Conservation (phyloP, 257 asterid species). For the Solanum microdontum region DNA sequence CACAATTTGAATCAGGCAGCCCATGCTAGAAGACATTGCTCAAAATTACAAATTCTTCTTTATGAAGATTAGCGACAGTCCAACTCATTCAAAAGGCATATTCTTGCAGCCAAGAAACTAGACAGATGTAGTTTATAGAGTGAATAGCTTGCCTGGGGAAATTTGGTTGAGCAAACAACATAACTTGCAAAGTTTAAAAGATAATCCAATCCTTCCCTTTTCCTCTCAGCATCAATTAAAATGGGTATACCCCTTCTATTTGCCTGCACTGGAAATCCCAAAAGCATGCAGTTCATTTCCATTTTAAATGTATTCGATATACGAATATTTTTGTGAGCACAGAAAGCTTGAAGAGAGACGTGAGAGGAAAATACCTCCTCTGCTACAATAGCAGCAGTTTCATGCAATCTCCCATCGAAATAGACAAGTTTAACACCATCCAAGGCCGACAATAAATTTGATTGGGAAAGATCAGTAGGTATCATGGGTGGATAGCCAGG, state of each 20-base stretch:
- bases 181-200: slow-evolving; percentile 65
- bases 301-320: neutral
- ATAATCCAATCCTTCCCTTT: slow-evolving; percentile 81
- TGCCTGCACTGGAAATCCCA: slow-evolving; percentile 90
- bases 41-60: neutral
- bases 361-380: slow-evolving; percentile 52
- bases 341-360: neutral
- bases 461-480: slow-evolving; percentile 65
- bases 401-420: slow-evolving; percentile 74
- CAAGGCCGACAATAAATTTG: slow-evolving; percentile 50
- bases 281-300: slow-evolving; percentile 25
- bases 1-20: neutral
- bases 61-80: neutral
- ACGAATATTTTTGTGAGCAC: neutral
- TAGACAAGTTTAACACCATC: slow-evolving; percentile 65
- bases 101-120: slow-evolving; percentile 1
- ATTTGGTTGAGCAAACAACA: slow-evolving; percentile 67
- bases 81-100: neutral
- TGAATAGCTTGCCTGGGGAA: slow-evolving; percentile 72
- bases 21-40: neutral
- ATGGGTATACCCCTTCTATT: slow-evolving; percentile 74
- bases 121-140: neutral
- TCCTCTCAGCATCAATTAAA: slow-evolving; percentile 79
- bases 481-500: slow-evolving; percentile 93
- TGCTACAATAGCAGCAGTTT: slow-evolving; percentile 73